phyloP scores from a whole-genome alignment of 2,329 filamentous ascomycete genomes.

The Neofusicoccum laricinum region DNA sequence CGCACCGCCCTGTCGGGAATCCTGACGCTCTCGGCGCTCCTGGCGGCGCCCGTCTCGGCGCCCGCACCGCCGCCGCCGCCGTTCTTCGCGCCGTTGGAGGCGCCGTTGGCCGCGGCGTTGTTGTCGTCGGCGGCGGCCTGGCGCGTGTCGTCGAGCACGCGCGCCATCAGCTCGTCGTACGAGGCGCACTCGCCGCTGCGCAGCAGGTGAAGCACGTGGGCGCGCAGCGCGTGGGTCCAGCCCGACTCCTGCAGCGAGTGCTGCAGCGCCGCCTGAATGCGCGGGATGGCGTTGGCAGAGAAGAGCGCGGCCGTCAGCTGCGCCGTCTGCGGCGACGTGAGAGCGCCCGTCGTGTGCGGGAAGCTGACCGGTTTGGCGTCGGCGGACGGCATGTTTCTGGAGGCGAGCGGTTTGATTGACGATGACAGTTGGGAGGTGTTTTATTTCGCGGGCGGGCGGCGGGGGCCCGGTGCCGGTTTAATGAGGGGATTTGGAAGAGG shows the following conservation, averaged over 20 bases:
- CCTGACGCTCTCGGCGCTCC: constrained; percentile 32
- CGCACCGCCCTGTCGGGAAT: constrained; percentile 50
- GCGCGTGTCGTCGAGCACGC: constrained; percentile 49
- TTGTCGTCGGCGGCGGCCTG: constrained; percentile 31
- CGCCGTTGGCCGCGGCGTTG: constrained; percentile 9
- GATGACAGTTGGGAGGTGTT: no score
- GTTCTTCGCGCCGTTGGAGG: constrained; percentile 3
- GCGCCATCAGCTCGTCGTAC: constrained; percentile 55
- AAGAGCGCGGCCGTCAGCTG: constrained; percentile 48
- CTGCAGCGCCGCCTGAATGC: constrained; percentile 54
- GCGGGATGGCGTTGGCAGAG: constrained; percentile 49
- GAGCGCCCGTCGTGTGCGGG: constrained; percentile 35
- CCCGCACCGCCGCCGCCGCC: constrained; percentile 22
- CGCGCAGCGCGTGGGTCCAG: constrained; percentile 57
- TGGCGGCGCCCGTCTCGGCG: constrained; percentile 34
- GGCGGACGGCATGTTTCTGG: constrained; percentile 18
- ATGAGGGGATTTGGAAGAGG: no score
- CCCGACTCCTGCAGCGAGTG: constrained; percentile 56
- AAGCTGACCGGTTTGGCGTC: constrained; percentile 25
- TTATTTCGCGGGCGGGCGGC: no score
- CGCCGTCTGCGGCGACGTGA: constrained; percentile 38
- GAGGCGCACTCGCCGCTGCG: constrained; percentile 56
- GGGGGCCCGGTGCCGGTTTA: no score
- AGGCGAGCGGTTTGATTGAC: neutral
- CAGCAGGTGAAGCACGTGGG: constrained; percentile 55